Evolutionary conservation across 2,329 filamentous ascomycete species (phyloP).

Genomic region (Penicillium sp.): DNA sequence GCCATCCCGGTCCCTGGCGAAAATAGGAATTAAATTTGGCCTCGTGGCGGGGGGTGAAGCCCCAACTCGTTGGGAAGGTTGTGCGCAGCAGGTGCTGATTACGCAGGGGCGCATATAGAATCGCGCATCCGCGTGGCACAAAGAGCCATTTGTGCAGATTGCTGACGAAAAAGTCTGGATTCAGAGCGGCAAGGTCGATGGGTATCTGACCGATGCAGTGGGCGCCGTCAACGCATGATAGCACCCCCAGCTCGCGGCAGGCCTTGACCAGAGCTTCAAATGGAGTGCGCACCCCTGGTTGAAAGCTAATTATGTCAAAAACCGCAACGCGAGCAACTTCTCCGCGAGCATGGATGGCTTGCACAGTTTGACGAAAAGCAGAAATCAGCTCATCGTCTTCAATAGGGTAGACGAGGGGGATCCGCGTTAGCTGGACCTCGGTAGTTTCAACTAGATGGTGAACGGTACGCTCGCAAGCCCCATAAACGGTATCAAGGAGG

Average conservation of each 20-base stretch:
- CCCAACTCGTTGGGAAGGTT: constrained; percentile 74
- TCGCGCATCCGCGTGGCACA: constrained; percentile 72
- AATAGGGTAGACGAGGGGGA: constrained; percentile 67
- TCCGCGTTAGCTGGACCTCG: constrained; percentile 44
- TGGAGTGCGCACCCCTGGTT: constrained; percentile 74
- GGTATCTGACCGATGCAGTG: constrained; percentile 77
- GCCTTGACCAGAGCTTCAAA: constrained; percentile 65
- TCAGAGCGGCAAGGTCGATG: constrained; percentile 64
- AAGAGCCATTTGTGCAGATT: constrained; percentile 88
- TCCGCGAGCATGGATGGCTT: constrained; percentile 13
- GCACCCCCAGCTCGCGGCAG: constrained; percentile 65
- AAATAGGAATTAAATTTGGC: background rate
- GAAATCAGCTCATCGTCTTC: constrained; percentile 66
- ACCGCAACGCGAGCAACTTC: constrained; percentile 60
- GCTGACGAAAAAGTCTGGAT: constrained; percentile 80
- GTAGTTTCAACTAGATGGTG: constrained; percentile 68
- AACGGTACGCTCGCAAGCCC: constrained; percentile 71
- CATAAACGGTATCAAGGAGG: constrained; percentile 72
- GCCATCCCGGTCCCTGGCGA: constrained; percentile 31
- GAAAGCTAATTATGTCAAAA: constrained; percentile 75
- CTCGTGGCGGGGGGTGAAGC: constrained; percentile 58
- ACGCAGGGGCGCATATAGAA: constrained; percentile 72
- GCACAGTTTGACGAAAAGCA: constrained; percentile 15
- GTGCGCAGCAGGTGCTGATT: constrained; percentile 73
- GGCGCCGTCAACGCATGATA: constrained; percentile 76